Percentiles rank a stretch among this genome's conserved stretches.
phyloP scores from a whole-genome alignment of 139 green algal species.

The Chlamydomonas asymmetrica region DNA sequence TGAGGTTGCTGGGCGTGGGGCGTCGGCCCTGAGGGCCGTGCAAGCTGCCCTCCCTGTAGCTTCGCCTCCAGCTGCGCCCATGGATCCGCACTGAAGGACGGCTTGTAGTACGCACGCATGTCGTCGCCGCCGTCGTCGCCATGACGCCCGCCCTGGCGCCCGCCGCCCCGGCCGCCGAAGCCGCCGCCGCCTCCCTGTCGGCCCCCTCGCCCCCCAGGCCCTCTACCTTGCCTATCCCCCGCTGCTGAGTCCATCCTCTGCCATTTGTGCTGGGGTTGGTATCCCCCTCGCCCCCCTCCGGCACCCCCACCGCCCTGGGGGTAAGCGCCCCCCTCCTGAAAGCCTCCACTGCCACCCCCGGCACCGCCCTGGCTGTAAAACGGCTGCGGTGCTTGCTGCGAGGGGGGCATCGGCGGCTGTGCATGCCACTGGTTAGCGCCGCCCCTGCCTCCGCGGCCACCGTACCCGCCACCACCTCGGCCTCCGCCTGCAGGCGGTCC shows the following conservation, averaged over 20 bases:
- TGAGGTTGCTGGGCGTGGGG: no score
- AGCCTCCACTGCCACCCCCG: neutral
- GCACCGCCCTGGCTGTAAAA: neutral
- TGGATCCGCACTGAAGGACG: conserved; percentile 33
- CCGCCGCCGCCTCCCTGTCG: neutral
- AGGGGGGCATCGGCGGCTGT: no score
- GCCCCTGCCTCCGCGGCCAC: no score
- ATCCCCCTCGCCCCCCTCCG: neutral
- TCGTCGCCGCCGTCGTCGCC: conserved; percentile 4
- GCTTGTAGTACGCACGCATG: conserved; percentile 35
- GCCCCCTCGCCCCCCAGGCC: conserved; percentile 5
- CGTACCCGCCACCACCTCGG: no score
- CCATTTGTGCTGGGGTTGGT: no score
- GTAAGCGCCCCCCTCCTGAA: no score
- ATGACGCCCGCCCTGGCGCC: conserved; percentile 2
- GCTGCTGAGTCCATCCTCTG: conserved; percentile 8
- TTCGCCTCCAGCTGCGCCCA: conserved; percentile 18
- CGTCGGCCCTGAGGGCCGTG: no score
- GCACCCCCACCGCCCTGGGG: neutral
- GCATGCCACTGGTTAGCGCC: no score
- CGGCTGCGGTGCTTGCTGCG: no score
- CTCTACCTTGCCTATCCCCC: neutral
- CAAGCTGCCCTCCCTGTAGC: no score
- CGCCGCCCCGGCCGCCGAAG: neutral
- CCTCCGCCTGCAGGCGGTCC: no score